Percentiles rank a stretch among this genome's conserved stretches.
phyloP scores from a whole-genome alignment of 352 stramenopile genomes.

The Globisporangium parvum region DNA sequence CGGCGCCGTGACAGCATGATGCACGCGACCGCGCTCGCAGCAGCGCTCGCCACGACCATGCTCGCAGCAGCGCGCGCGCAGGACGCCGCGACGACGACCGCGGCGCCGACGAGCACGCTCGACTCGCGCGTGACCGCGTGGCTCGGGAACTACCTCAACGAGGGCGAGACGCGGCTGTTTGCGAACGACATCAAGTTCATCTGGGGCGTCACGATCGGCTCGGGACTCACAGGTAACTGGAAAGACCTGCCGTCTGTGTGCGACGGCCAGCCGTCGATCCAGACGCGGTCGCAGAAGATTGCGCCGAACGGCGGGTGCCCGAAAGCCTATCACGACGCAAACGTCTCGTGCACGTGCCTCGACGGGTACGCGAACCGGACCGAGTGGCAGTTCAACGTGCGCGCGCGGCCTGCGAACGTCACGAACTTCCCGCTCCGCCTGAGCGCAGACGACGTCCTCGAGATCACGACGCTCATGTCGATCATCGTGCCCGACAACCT shows the following conservation, averaged over 20 bases:
- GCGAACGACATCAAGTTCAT: conserved; percentile 54
- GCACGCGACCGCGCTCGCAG: no score
- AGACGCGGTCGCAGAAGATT: conserved; percentile 35
- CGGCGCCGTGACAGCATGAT: no score
- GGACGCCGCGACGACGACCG: neutral
- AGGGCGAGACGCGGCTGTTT: conserved; percentile 49
- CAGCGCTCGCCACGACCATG: neutral
- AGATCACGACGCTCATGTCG: conserved; percentile 37
- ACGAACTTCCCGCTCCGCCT: conserved; percentile 27
- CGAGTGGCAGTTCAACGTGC: conserved; percentile 40
- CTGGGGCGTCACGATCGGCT: conserved; percentile 39
- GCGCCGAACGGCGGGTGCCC: conserved; percentile 41
- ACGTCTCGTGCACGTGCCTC: conserved; percentile 57
- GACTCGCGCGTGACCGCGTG: conserved; percentile 39
- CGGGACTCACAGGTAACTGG: conserved; percentile 45
- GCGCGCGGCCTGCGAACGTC: conserved; percentile 14
- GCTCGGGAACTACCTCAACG: conserved; percentile 45
- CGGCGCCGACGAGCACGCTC: conserved; percentile 16
- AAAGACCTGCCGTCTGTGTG: conserved; percentile 45
- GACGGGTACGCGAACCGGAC: conserved; percentile 28
- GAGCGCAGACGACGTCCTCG: conserved; percentile 27
- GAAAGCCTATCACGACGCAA: conserved; percentile 30
- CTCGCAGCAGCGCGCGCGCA: neutral
- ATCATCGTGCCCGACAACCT: conserved; percentile 35
- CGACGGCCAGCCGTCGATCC: conserved; percentile 34